Percentiles rank a stretch among this genome's conserved stretches.
Conservation (phyloP, 495 filamentous ascomycete species). For the Pyronema omphalodes region DNA sequence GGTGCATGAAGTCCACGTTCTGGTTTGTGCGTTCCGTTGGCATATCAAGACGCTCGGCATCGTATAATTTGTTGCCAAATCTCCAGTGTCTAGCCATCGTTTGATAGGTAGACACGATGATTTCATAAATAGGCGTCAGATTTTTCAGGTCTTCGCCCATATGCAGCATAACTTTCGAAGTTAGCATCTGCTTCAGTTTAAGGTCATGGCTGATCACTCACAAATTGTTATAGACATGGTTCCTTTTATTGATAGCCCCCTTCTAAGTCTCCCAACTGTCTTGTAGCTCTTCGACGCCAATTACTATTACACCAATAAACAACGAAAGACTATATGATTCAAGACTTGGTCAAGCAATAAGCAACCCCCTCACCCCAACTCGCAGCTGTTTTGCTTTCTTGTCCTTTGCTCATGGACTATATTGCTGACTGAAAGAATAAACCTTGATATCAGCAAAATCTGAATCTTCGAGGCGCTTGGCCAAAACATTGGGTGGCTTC, state of each 20-base stretch:
- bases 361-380: conserved; percentile 13
- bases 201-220: not conserved
- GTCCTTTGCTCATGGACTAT: conserved; percentile 33
- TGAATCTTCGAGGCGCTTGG: not conserved
- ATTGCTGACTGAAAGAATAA: conserved; percentile 15
- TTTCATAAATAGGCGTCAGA: too few species aligned
- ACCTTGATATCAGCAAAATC: conserved; percentile 7
- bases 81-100: too few species aligned
- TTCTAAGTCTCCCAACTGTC: not conserved
- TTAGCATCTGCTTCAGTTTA: not conserved
- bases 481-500: too few species aligned
- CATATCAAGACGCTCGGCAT: too few species aligned
- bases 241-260: not conserved
- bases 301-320: not conserved
- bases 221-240: conserved; percentile 25
- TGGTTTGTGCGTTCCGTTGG: too few species aligned
- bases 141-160: not conserved
- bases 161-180: not conserved
- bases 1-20: too few species aligned
- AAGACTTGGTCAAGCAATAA: not conserved
- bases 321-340: not conserved
- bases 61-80: too few species aligned
- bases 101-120: too few species aligned
- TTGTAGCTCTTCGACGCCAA: not conserved
- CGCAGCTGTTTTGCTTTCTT: conserved; percentile 30